Percentiles rank a stretch among this genome's conserved stretches.
phyloP scores from a whole-genome alignment of 306 rosid species.

The Amphicarpaea edgeworthii region DNA sequence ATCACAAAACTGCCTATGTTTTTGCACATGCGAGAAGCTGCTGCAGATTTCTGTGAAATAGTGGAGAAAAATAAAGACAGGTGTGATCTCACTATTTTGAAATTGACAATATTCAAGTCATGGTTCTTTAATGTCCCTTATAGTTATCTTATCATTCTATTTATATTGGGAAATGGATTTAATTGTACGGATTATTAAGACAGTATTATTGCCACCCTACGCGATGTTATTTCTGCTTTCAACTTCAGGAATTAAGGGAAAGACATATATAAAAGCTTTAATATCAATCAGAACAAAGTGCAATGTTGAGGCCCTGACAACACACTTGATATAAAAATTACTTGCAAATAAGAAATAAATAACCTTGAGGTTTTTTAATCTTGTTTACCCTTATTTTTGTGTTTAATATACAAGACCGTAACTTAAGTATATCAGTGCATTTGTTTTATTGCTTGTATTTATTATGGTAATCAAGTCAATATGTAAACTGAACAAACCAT shows the following conservation, averaged over 20 bases:
- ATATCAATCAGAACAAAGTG: slow-evolving; percentile 1
- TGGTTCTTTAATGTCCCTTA: slow-evolving; percentile 10
- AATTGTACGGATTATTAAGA: neutral
- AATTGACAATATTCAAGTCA: slow-evolving; percentile 28
- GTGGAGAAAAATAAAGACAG: slow-evolving; percentile 74
- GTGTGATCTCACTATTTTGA: slow-evolving; percentile 48
- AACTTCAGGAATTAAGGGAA: slow-evolving; percentile 24
- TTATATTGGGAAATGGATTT: slow-evolving; percentile 17
- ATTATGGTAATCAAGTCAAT: slow-evolving; percentile 26
- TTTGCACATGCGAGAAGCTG: slow-evolving; percentile 97
- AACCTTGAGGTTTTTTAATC: neutral
- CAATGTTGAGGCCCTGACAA: slow-evolving; percentile 28
- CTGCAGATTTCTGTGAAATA: slow-evolving; percentile 89
- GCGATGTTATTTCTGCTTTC: slow-evolving; percentile 31
- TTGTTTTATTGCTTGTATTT: slow-evolving; percentile 25
- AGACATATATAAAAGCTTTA: slow-evolving; percentile 2
- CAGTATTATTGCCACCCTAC: slow-evolving; percentile 29
- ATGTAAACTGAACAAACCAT: slow-evolving; percentile 29
- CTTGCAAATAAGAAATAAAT: slow-evolving; percentile 17
- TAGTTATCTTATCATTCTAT: slow-evolving; percentile 38
- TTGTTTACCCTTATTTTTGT: neutral
- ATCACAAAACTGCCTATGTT: slow-evolving; percentile 91
- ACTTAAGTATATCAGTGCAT: slow-evolving; percentile 2
- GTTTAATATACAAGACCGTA: slow-evolving; percentile 7
- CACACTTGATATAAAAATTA: slow-evolving; percentile 26